Evolutionary conservation across 73 alveolate genomes (phyloP), one percentile per base, ranked within the genome.

Genomic region (Paramecium tetraurelia): DNA sequence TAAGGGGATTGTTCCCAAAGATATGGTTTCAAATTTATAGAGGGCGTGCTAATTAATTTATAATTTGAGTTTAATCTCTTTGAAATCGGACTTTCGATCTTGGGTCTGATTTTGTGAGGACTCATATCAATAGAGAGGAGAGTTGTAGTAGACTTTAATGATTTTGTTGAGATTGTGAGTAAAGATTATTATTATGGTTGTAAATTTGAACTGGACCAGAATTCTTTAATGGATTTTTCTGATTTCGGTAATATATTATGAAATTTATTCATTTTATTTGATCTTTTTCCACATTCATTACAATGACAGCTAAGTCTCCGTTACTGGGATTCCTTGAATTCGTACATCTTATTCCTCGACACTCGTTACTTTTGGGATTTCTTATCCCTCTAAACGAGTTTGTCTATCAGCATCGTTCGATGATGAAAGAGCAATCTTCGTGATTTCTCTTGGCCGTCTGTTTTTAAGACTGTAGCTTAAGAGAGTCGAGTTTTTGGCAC

Each of bases 61-160:
- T 63, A 31, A 3, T 63, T 10, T 7, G 41, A 12, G 53, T 31
- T 63, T 27, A 10, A 33, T 63, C 29, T 63, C 46, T 63, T 31
- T 63, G 14, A 31, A 12, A 11, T 18, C 0, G 84, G 84, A 27
- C 84, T 63, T 20, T 63, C 84, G 5, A 63, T 27, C 27, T 63
- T 63, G 1, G 21, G 7, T 12, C 27, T 63, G 12, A 31, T 12
- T 63, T 63, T 63, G 5, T 31, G 16, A 31, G 84, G 84, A 33
- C 84, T 63, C 16, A 18, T 63, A 31, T 63, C 84, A 31, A 63
- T 11, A 22, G 84, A 63, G 21, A 27, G 50, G n/a, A 63, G 16
- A 27, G 84, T 63, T 63, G 84, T 33, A 63, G 44, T 63, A 63
- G 84, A 63, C 46, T 63, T 63, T 63, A 63, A 63, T 27, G 84